Conservation (phyloP, 306 rosid species). For the Trichosanthes truncata region DNA sequence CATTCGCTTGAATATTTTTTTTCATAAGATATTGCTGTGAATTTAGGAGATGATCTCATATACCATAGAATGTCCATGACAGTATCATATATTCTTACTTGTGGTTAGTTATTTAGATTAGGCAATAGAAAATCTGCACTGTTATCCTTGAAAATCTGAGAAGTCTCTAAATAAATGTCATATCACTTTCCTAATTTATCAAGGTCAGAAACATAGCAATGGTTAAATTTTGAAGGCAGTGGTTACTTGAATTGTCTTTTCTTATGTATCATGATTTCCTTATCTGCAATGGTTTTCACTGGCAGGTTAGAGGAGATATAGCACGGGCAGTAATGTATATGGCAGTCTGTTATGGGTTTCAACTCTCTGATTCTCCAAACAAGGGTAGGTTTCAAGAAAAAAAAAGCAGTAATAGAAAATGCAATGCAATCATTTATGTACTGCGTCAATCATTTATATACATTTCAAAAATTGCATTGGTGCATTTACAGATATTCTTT, state of each 20-base stretch:
- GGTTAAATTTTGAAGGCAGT: neutral
- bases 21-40: neutral
- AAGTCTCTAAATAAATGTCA: neutral
- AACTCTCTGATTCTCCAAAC: constrained; percentile 55
- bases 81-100: neutral
- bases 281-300: constrained; percentile 7
- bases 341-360: constrained; percentile 61
- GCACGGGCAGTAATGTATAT: constrained; percentile 73
- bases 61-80: neutral
- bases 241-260: neutral
- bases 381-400: constrained; percentile 23
- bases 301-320: constrained; percentile 70
- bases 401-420: neutral
- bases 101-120: neutral
- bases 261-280: neutral
- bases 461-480: neutral
- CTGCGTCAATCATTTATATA: neutral
- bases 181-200: neutral
- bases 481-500: neutral
- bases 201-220: neutral
- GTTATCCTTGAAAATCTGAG: neutral
- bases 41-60: neutral
- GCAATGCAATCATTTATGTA: neutral
- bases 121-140: neutral
- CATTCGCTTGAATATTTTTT: neutral